phyloP scores from a whole-genome alignment of 352 stramenopile species.

The Phytopythium delawarense region DNA sequence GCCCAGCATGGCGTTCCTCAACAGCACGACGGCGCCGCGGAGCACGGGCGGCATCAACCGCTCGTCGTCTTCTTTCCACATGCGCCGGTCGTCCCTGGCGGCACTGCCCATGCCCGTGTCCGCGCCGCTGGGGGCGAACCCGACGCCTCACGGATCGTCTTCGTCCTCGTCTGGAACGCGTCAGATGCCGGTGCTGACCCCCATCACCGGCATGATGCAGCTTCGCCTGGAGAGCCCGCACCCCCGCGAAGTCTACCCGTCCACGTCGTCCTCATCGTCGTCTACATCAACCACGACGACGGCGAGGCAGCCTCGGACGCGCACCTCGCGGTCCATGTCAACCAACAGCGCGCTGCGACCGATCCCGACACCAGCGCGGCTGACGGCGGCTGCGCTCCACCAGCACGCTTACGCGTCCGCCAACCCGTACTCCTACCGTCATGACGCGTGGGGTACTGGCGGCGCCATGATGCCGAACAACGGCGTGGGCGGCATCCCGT shows the following conservation, averaged over 20 bases:
- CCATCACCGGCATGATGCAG: slow-evolving; percentile 75
- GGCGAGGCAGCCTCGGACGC: slow-evolving; percentile 8
- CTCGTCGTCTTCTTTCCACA: slow-evolving; percentile 20
- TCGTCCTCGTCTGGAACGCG: slow-evolving; percentile 9
- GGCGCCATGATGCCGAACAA: slow-evolving; percentile 11
- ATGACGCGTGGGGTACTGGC: slow-evolving; percentile 32
- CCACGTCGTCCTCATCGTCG: slow-evolving; percentile 19
- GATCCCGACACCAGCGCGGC: slow-evolving; percentile 14
- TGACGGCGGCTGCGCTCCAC: slow-evolving; percentile 34
- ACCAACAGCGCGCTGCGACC: slow-evolving; percentile 12
- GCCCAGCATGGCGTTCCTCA: slow-evolving; percentile 36
- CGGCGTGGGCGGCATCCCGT: slow-evolving; percentile 14
- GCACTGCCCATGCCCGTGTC: slow-evolving; percentile 46
- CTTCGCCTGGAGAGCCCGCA: slow-evolving; percentile 49
- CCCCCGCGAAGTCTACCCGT: slow-evolving; percentile 15
- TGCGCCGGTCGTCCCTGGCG: slow-evolving; percentile 41
- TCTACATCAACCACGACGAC: slow-evolving; percentile 13
- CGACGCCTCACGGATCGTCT: slow-evolving; percentile 5
- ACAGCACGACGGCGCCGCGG: slow-evolving; percentile 13
- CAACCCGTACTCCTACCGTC: slow-evolving; percentile 33
- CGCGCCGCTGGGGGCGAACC: slow-evolving; percentile 14
- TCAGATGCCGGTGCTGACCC: slow-evolving; percentile 42
- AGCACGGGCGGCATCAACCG: slow-evolving; percentile 13
- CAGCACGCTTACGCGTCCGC: slow-evolving; percentile 48
- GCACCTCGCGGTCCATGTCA: slow-evolving; percentile 9